Base-by-base conservation (phyloP, 352 stramenopile species). In the Elongisporangium senticosum region DNA sequence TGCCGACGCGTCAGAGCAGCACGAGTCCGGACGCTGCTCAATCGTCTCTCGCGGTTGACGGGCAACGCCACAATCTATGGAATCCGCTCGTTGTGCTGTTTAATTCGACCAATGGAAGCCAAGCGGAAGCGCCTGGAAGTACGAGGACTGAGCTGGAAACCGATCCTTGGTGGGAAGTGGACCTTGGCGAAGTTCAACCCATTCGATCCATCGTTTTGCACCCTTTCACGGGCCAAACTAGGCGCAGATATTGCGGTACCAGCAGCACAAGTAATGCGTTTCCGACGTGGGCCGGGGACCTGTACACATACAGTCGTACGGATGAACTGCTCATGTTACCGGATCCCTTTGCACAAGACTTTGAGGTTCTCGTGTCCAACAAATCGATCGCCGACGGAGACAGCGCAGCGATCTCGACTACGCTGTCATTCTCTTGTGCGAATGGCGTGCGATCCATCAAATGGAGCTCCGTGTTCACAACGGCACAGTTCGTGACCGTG, bases 91-190 rank as follows among this genome's bases (percentile, higher is more conserved):
- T 74, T 47, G 59, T 74, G 2, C 56, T 62, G 11, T 28, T 54
- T 23, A 39, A 55, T 33, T 40, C 15, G 4, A 58, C 22, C 7
- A 49, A 43, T 24, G 19, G 33, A 8, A 55, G 6, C 3, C 48
- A 54, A 8, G 63, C 72, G 26, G 63, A 63, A 2, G 62, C 80
- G n/a, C 33, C 33, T 43, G 70, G 72, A 0, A 88, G 80, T 39
- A 85, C 80, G 5, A 69, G 77, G 7, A 86, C 76, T 0, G 17
- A 71, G 2, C 8, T 62, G 10, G 65, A 79, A 22, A 67, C 13
- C 0, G 51, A 81, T 64, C 79, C 80, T 13, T 93, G 80, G 80
- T 90, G 80, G 80, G 71, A 89, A 69, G 73, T 93, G 6, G 83
- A 93, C 58, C 50, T 93, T 4, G 80, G 80, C 0, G 57, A 20